Base-by-base conservation (phyloP, 495 filamentous ascomycete species). In the Penicillium daleae region DNA sequence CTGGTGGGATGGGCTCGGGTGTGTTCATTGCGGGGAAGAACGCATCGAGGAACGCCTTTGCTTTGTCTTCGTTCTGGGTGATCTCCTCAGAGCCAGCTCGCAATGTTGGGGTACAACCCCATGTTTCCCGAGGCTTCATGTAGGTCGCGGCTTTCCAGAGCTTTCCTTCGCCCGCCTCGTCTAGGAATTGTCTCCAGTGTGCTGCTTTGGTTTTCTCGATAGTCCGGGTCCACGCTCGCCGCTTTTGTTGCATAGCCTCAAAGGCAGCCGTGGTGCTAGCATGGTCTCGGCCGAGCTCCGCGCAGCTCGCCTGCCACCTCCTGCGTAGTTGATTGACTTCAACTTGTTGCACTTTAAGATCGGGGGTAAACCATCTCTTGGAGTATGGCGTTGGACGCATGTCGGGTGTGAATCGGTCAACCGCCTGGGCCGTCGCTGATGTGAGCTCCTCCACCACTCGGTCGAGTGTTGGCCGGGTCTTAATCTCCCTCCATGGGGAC, bases 1-100 rank as follows among this genome's bases (percentile, higher is more conserved):
- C 13, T 17, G 37, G 53, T 24, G 33, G 31, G 15, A 21, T 56
- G 24, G n/a, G n/a, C n/a, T n/a, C 17, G 66, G 68, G 33, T 39
- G 39, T n/a, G 57, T 61, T 56, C 56, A 72, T 73, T 10, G 39
- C 40, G 3, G 66, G 69, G 46, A 74, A 75, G 66, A 75, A 74
- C 0, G 67, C 19, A 8, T 72, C 64, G 5, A 73, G 6, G 40
- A 75, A 71, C 0, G 60, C 60, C 12, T 57, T 22, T 4, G 62
- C 63, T 59, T 75, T 75, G 3, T 67, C 65, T 31, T 67, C 17
- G 26, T 75, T 73, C 2, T 70, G 49, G 1, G 37, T 60, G 0
- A 66, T 1, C 17, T 71, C 66, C 1, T 61, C 15, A 15, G 33
- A 24, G 17, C 33, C 60, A 2, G 61, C 58, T 15, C 50, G 19